Base-by-base conservation (phyloP, 192 early-diverging fungal genomes). In the Coemansia erecta region DNA sequence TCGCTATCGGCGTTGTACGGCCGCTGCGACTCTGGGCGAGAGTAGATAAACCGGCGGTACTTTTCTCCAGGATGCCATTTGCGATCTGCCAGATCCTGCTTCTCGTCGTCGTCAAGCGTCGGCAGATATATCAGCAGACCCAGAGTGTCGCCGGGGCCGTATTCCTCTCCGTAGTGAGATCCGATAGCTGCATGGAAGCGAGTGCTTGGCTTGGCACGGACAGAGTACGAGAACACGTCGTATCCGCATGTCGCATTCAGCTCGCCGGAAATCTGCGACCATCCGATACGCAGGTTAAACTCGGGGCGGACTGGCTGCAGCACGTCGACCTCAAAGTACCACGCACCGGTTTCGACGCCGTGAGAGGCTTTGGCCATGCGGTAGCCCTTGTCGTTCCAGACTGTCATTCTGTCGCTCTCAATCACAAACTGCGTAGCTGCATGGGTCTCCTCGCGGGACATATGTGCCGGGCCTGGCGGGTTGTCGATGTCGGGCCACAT, bases 401-500 rank as follows among this genome's bases (percentile, higher is more conserved):
- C 83, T 14, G 82, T 82, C 53, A 79, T 54, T 8, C 84, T 77
- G 56, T 84, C 82, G 64, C 71, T 78, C 31, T 74, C 71, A 28
- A 89, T 72, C 43, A 78, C 79, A 68, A 89, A 81, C 72, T 89
- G 87, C 15, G 86, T 81, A 10, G 86, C 89, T 0, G 86, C 66
- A 50, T 89, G 86, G 1, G 87, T 88, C 39, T 80, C 62, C 53
- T 86, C 76, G 42, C 72, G 74, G 59, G 80, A 81, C 58, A 89
- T 82, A 17, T 65, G 65, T 17, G 85, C 81, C 2, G 68, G 75
- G 12, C 76, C 81, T 7, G 62, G 58, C 37, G 77, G 84, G 52
- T 90, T 90, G 60, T 86, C 83, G 15, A 88, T 69, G 59, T 90
- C 89, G 39, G 86, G 86, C 75, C 86, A 90, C 66, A 90, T 72